These are phyloP conservation scores for Populus trichocarpa DNA, from an alignment of 441 rosid genomes.

Conservation along the genomic window DNA sequence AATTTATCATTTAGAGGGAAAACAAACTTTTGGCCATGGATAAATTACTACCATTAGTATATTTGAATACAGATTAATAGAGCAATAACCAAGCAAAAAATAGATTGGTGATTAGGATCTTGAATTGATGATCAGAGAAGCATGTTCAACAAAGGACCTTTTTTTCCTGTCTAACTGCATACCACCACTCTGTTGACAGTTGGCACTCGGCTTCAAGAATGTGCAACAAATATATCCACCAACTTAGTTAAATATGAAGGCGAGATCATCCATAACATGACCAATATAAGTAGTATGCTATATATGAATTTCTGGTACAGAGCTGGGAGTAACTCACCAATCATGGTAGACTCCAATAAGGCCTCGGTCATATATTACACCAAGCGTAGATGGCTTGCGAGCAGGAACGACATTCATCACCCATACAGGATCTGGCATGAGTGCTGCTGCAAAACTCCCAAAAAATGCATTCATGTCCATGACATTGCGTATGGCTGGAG, in stretches of 20 bases:
- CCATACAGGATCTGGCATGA: constrained; percentile 79
- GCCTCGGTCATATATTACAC: constrained; percentile 83
- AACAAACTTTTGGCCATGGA: background rate
- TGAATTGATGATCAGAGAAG: background rate
- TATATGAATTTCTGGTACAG: background rate
- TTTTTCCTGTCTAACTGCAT: background rate
- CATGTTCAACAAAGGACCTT: background rate
- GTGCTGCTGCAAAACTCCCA: constrained; percentile 93
- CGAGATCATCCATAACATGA: background rate
- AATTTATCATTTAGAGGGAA: background rate
- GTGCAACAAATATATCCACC: background rate
- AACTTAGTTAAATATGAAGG: background rate
- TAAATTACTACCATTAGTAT: background rate
- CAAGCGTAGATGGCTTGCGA: constrained; percentile 73
- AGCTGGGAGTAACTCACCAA: constrained; percentile 54
- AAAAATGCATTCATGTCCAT: constrained; percentile 97
- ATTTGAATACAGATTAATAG: background rate
- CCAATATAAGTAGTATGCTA: background rate
- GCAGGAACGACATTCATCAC: constrained; percentile 95
- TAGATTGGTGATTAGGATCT: background rate
- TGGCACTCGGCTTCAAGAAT: background rate
- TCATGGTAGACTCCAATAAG: constrained; percentile 91
- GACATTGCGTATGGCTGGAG: constrained; percentile 71
- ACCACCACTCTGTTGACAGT: background rate
- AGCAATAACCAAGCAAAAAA: background rate